A percentile compares a stretch with the other conserved stretches of the same genome.
These are phyloP conservation scores for Phytophthora macrochlamydospora DNA, from an alignment of 352 stramenopile genomes.

Conservation along the genomic window DNA sequence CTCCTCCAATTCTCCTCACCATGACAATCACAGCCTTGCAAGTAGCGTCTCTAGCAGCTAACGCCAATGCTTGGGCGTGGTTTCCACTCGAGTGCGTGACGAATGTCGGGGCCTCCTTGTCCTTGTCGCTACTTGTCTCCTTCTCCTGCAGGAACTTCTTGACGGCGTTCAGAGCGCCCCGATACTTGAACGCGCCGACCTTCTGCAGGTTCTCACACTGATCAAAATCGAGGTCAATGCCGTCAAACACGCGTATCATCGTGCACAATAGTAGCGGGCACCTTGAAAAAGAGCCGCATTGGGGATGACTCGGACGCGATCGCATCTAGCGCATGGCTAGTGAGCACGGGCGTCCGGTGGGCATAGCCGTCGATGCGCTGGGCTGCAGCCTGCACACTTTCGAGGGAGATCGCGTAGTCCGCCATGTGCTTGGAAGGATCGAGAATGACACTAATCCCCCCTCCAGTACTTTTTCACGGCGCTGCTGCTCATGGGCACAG, in stretches of 20 bases:
- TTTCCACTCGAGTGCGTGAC: constrained; percentile 93
- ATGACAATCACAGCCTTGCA: constrained; percentile 89
- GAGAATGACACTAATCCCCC: not conserved
- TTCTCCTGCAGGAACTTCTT: constrained; percentile 49
- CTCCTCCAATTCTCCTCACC: constrained; percentile 31
- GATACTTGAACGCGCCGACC: constrained; percentile 87
- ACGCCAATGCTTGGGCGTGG: constrained; percentile 91
- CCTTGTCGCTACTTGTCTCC: constrained; percentile 3
- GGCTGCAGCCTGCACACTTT: constrained; percentile 51
- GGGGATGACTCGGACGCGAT: constrained; percentile 28
- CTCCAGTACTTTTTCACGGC: not conserved
- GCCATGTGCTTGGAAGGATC: constrained; percentile 5
- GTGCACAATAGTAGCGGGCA: constrained; percentile 10
- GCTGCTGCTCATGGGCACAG: not conserved
- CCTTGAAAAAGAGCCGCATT: constrained; percentile 71
- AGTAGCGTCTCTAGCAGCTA: constrained; percentile 70
- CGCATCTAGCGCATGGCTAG: constrained; percentile 55
- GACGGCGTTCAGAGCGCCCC: constrained; percentile 74
- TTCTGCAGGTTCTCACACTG: constrained; percentile 87
- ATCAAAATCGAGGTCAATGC: constrained; percentile 1
- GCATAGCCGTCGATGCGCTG: constrained; percentile 56
- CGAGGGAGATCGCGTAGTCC: constrained; percentile 67
- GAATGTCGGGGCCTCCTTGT: constrained; percentile 45
- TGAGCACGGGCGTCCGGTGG: constrained; percentile 73
- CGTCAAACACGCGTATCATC: not conserved